Conservation (phyloP, 306 rosid species). For the Cicer pinnatifidum region DNA sequence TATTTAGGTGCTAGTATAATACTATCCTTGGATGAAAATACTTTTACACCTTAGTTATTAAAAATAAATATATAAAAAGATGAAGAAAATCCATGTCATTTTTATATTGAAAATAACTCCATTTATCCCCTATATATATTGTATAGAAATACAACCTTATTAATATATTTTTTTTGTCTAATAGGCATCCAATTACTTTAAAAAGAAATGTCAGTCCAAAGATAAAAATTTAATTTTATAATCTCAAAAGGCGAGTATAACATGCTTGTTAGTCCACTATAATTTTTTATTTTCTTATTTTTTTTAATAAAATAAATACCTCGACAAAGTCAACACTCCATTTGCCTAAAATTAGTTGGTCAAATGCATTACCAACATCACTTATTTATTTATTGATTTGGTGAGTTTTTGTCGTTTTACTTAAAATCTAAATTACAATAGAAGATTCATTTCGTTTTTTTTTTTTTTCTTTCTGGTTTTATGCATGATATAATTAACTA, state of each 20-base stretch:
- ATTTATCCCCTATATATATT: background rate
- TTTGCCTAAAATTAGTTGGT: constrained; percentile 58
- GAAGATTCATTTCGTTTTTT: constrained; percentile 2
- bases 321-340: constrained; percentile 46
- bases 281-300: too few species aligned
- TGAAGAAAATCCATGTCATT: background rate
- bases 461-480: background rate
- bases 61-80: background rate
- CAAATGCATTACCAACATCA: constrained; percentile 47
- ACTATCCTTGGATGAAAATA: background rate
- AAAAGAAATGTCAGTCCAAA: too few species aligned
- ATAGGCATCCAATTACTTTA: too few species aligned
- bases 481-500: background rate
- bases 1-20: background rate
- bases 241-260: too few species aligned
- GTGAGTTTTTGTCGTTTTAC: constrained; percentile 20
- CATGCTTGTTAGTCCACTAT: too few species aligned
- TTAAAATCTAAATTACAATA: constrained; percentile 7
- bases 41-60: background rate
- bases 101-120: background rate
- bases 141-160: too few species aligned
- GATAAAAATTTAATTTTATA: background rate
- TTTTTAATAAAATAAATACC: background rate
- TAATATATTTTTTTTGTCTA: too few species aligned
- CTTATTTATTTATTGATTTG: constrained; percentile 31